Evolutionary conservation across 225 moss, liverwort and hornwort genomes (phyloP).

Genomic region (Polytrichum commune): DNA sequence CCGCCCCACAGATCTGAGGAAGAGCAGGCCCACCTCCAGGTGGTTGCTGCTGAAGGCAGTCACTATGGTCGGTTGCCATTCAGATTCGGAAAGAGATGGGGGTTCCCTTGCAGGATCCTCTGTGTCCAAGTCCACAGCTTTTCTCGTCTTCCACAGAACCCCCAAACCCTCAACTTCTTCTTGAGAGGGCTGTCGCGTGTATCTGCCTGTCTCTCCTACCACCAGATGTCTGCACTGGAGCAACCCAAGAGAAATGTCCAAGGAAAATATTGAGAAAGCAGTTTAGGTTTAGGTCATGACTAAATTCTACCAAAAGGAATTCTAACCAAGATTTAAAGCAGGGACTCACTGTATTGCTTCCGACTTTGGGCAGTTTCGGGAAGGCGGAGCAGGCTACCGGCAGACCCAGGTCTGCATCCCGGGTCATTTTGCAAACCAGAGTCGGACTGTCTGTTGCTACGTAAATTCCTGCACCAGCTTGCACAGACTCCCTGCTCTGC

Average conservation of each 20-base stretch:
- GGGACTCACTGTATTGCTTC: conserved; percentile 9
- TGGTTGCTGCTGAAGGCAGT: conserved; percentile 60
- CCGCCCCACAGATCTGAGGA: conserved; percentile 51
- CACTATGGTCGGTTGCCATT: conserved; percentile 56
- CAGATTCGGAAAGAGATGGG: conserved; percentile 18
- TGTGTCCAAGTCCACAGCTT: conserved; percentile 29
- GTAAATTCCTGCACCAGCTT: conserved; percentile 1
- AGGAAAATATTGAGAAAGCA: background rate
- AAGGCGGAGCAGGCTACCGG: conserved; percentile 21
- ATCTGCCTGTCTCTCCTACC: conserved; percentile 35
- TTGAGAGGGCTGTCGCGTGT: conserved; percentile 17
- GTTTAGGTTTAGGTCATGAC: background rate
- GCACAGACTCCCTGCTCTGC: conserved; percentile 13
- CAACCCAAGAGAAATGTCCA: background rate
- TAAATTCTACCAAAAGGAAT: background rate
- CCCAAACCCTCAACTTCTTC: conserved; percentile 5
- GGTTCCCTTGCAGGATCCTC: conserved; percentile 18
- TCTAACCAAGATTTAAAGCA: background rate
- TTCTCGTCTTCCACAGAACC: background rate
- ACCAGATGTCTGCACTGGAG: conserved; percentile 36
- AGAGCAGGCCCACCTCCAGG: conserved; percentile 40
- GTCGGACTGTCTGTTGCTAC: conserved; percentile 23
- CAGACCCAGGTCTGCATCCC: conserved; percentile 24
- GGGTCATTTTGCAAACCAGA: conserved; percentile 44
- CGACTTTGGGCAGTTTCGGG: conserved; percentile 1